A percentile compares a stretch with the other conserved stretches of the same genome.
Conservation (phyloP, 2,329 filamentous ascomycete genomes). For the Ophiostoma australiae region DNA sequence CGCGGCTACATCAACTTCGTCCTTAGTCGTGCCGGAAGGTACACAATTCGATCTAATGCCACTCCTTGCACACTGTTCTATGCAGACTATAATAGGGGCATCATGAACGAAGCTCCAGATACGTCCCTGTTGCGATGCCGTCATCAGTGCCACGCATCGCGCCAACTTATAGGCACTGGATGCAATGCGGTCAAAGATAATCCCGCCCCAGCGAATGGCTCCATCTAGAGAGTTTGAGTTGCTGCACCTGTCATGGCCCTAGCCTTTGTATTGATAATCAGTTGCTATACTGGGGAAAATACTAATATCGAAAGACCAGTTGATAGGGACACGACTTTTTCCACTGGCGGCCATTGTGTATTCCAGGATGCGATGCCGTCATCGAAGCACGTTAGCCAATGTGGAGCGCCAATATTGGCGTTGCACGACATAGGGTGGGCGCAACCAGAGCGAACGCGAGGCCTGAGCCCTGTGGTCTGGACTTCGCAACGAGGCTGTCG, state of each 20-base stretch:
- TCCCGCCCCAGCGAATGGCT: background rate
- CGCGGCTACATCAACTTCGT: background rate
- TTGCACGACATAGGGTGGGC: background rate
- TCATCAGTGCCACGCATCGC: slow-evolving; percentile 11
- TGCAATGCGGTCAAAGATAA: background rate
- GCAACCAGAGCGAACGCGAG: background rate
- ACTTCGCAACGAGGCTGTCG: background rate
- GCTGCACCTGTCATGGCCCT: background rate
- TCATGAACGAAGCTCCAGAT: background rate
- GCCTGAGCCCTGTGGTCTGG: background rate
- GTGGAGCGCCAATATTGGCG: background rate
- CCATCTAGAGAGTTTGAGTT: background rate
- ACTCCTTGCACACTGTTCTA: no score
- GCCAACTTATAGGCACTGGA: background rate
- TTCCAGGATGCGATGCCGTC: slow-evolving; percentile 4
- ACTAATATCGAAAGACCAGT: background rate
- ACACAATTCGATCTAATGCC: background rate
- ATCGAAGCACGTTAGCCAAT: slow-evolving; percentile 7
- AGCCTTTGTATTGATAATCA: background rate
- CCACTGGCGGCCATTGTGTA: slow-evolving; percentile 6
- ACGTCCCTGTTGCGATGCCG: background rate
- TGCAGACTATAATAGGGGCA: background rate
- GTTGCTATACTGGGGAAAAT: background rate
- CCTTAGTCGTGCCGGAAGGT: background rate
- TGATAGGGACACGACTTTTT: background rate